Percentiles rank a stretch among this genome's conserved stretches.
Evolutionary conservation across 345 rosid species (phyloP).

Genomic region (Rhodamnia rubescens): DNA sequence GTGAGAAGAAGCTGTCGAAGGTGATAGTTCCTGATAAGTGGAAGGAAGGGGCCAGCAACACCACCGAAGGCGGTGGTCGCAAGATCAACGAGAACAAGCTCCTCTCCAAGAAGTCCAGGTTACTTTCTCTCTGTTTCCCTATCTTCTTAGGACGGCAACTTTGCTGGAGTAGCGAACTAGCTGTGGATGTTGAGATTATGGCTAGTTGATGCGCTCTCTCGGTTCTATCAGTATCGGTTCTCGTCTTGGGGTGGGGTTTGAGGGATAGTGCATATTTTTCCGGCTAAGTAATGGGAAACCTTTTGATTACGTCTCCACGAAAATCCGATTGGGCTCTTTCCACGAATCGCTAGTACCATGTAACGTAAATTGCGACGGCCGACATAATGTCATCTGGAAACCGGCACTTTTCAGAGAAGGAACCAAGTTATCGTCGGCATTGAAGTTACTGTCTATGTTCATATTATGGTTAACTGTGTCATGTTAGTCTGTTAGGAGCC

Average conservation of each 20-base stretch:
- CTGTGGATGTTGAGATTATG: background rate
- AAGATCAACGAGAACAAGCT: constrained; percentile 97
- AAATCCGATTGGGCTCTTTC: background rate
- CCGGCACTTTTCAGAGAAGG: background rate
- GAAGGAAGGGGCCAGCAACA: constrained; percentile 98
- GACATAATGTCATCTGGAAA: background rate
- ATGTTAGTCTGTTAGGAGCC: background rate
- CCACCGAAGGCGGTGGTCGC: constrained; percentile 87
- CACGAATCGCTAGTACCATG: rapidly evolving
- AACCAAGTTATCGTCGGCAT: background rate
- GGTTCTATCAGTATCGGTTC: background rate
- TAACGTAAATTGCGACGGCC: background rate
- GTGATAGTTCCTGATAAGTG: constrained; percentile 98
- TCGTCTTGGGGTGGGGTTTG: background rate
- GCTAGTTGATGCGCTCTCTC: background rate
- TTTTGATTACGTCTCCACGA: no score
- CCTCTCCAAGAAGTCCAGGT: constrained; percentile 86
- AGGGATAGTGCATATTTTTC: no score
- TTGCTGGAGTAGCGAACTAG: background rate
- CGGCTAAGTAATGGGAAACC: no score
- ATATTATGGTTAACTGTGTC: background rate
- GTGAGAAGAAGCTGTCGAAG: constrained; percentile 89
- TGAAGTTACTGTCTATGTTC: background rate
- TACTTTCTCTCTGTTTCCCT: background rate
- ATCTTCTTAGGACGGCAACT: background rate